These are phyloP conservation scores for Diaporthe sp. DNA, from an alignment of 2,329 filamentous ascomycete species.

Conservation along the genomic window DNA sequence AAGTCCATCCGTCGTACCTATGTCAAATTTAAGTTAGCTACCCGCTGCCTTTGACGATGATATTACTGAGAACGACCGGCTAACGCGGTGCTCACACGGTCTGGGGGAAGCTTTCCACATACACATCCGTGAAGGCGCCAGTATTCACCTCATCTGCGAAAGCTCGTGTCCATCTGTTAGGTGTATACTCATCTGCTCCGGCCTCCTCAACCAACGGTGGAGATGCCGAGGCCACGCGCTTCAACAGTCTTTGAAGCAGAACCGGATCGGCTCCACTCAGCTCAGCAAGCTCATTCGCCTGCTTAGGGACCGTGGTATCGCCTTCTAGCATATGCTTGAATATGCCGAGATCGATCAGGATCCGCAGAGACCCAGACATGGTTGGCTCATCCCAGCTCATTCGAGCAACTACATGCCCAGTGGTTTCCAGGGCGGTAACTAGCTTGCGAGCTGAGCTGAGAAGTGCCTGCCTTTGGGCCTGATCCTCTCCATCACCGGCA, in stretches of 20 bases:
- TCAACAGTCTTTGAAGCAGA: neutral
- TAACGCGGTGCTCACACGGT: neutral
- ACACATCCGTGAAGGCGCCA: constrained; percentile 12
- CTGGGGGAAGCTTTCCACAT: neutral
- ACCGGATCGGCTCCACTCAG: constrained; percentile 2
- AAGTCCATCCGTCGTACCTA: constrained; percentile 6
- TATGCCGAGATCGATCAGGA: constrained; percentile 11
- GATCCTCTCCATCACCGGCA: neutral
- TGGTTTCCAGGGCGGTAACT: constrained; percentile 10
- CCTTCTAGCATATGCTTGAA: neutral
- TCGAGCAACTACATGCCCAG: constrained; percentile 12
- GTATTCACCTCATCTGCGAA: constrained; percentile 12
- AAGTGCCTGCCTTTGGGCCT: constrained; percentile 5
- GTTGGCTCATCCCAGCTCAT: constrained; percentile 21
- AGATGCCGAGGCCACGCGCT: constrained; percentile 5
- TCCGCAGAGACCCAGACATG: neutral
- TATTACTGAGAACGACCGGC: neutral
- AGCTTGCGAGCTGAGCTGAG: constrained; percentile 20
- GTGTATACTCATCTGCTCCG: neutral
- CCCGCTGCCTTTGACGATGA: neutral
- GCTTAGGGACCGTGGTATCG: neutral
- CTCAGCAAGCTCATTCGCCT: neutral
- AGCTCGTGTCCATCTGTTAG: constrained; percentile 11
- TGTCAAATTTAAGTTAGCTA: neutral
- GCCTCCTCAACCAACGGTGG: constrained; percentile 18